These are phyloP conservation scores for Penicillium egyptiacum DNA, from an alignment of 495 filamentous ascomycete genomes.

Conservation along the genomic window DNA sequence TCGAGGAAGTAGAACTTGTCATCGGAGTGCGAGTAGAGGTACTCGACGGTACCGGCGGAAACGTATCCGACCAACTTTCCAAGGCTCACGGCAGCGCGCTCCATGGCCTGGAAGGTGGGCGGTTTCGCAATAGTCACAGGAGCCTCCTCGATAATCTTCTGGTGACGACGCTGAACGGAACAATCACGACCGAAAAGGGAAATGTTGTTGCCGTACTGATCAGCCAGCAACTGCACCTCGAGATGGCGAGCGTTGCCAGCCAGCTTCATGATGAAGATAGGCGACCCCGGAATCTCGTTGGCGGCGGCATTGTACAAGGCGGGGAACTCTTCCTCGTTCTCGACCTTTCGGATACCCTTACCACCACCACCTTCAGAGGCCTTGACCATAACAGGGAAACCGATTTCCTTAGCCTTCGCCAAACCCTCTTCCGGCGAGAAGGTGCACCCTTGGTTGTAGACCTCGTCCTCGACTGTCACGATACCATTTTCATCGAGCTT, in stretches of 20 bases:
- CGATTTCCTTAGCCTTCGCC: conserved; percentile 81
- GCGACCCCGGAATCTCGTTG: conserved; percentile 97
- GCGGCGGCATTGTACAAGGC: conserved; percentile 90
- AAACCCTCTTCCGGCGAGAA: conserved; percentile 85
- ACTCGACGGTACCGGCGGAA: conserved; percentile 97
- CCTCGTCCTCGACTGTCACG: conserved; percentile 82
- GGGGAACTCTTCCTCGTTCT: conserved; percentile 79
- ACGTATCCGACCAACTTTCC: conserved; percentile 96
- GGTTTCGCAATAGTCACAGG: conserved; percentile 93
- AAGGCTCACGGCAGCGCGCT: conserved; percentile 91
- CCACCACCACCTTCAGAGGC: conserved; percentile 99
- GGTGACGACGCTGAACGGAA: conserved; percentile 96
- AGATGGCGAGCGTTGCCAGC: conserved; percentile 94
- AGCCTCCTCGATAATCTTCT: conserved; percentile 99
- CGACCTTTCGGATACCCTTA: conserved; percentile 98
- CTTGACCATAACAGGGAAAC: conserved; percentile 99
- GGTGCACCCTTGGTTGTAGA: conserved; percentile 92
- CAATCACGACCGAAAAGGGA: conserved; percentile 98
- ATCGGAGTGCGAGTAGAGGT: conserved; percentile 96
- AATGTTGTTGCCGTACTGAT: conserved; percentile 99
- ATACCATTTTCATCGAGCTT: conserved; percentile 76
- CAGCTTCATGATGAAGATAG: conserved; percentile 99
- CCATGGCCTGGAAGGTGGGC: conserved; percentile 90
- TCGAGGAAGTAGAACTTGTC: conserved; percentile 99
- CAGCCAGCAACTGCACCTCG: conserved; percentile 94